phyloP scores from a whole-genome alignment of 1,284 basidiomycete species.

The Amylostereum chailletii region DNA sequence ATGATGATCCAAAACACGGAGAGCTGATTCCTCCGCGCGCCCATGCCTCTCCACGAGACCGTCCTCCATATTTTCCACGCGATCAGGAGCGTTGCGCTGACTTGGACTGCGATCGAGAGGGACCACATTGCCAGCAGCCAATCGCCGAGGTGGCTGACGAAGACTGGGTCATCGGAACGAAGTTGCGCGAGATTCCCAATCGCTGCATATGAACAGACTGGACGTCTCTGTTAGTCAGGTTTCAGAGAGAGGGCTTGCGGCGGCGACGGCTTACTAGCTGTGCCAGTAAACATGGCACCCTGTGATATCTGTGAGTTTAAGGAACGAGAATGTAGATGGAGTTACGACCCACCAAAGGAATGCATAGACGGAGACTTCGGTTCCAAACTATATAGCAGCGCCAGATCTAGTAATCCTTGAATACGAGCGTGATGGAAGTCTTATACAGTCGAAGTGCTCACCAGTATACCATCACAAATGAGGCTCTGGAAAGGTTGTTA shows the following conservation, averaged over 20 bases:
- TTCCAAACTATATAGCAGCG: background rate
- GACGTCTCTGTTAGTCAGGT: background rate
- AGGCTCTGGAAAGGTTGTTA: background rate
- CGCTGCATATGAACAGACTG: background rate
- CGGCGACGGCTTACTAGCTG: background rate
- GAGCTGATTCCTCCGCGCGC: background rate
- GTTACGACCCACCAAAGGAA: background rate
- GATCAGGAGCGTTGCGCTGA: background rate
- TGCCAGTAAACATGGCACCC: background rate
- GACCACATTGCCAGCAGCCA: background rate
- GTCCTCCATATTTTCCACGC: background rate
- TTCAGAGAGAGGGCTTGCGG: background rate
- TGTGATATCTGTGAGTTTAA: background rate
- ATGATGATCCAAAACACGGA: background rate
- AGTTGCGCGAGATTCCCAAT: background rate
- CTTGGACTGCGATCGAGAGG: background rate
- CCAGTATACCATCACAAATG: background rate
- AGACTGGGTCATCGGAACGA: background rate
- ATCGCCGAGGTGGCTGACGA: background rate
- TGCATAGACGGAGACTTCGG: background rate
- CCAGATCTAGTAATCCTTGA: background rate
- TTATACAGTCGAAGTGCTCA: background rate
- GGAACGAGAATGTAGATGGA: background rate
- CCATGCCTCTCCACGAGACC: background rate
- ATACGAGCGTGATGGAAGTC: background rate